phyloP scores from a whole-genome alignment of 192 early-diverging fungal genomes.

The Coemansia sp. region DNA sequence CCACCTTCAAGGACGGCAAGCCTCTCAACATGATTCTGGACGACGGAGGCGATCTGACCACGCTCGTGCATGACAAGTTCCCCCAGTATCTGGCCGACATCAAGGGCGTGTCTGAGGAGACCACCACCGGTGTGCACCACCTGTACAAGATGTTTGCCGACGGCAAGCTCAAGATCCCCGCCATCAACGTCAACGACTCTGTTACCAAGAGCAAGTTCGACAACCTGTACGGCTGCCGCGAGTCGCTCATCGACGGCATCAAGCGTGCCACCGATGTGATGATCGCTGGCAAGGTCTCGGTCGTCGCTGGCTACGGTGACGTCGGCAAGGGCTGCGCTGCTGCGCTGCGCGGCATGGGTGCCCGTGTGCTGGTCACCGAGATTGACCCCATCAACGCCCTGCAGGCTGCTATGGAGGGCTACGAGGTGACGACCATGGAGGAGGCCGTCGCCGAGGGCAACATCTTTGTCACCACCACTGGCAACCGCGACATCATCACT shows the following conservation, averaged over 20 bases:
- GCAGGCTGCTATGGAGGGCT: slow-evolving; percentile 99
- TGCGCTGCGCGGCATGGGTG: slow-evolving; percentile 96
- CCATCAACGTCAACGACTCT: slow-evolving; percentile 99
- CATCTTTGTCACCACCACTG: slow-evolving; percentile 99
- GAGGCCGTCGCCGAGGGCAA: slow-evolving; percentile 85
- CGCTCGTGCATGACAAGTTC: slow-evolving; percentile 94
- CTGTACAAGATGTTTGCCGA: slow-evolving; percentile 99
- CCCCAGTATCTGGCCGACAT: slow-evolving; percentile 82
- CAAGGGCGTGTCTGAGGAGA: slow-evolving; percentile 97
- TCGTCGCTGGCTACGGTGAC: slow-evolving; percentile 99
- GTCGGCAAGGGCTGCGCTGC: slow-evolving; percentile 99
- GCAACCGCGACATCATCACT: slow-evolving; percentile 97
- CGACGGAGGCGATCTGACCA: slow-evolving; percentile 98
- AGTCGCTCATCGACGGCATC: slow-evolving; percentile 98
- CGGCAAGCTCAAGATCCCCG: slow-evolving; percentile 93
- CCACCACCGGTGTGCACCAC: slow-evolving; percentile 99
- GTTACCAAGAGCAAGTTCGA: slow-evolving; percentile 99
- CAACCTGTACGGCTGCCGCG: slow-evolving; percentile 99
- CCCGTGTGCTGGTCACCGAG: slow-evolving; percentile 96
- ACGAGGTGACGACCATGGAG: slow-evolving; percentile 99
- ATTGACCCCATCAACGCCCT: slow-evolving; percentile 99
- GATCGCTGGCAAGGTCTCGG: slow-evolving; percentile 98
- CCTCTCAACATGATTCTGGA: slow-evolving; percentile 98
- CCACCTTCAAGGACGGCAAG: slow-evolving; percentile 88
- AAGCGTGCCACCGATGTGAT: slow-evolving; percentile 99